These are phyloP conservation scores for Takashimella koratensis DNA, from an alignment of 1,284 basidiomycete species.

Conservation along the genomic window DNA sequence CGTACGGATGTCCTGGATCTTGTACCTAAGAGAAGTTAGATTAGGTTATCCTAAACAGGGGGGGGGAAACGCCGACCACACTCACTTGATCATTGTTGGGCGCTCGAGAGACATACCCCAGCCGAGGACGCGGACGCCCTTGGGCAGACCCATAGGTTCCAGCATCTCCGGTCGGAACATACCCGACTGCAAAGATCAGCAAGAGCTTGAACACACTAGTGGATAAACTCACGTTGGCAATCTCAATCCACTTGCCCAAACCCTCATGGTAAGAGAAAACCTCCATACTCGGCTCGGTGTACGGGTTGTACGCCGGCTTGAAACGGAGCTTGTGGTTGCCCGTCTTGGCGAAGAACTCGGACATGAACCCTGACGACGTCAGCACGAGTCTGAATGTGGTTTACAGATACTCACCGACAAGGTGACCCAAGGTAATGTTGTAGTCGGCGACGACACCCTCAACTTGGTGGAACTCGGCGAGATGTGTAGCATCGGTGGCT, in stretches of 20 bases:
- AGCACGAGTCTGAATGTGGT: background rate
- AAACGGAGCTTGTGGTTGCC: slow-evolving; percentile 89
- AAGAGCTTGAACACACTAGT: background rate
- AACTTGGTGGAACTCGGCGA: slow-evolving; percentile 99
- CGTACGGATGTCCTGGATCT: slow-evolving; percentile 93
- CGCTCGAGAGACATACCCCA: slow-evolving; percentile 95
- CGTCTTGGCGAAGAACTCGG: slow-evolving; percentile 98
- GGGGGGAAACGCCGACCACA: slow-evolving; percentile 7
- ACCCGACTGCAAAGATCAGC: slow-evolving; percentile 66
- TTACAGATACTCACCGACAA: slow-evolving; percentile 67
- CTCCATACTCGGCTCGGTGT: slow-evolving; percentile 98
- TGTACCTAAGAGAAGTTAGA: slow-evolving; percentile 45
- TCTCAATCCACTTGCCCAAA: slow-evolving; percentile 93
- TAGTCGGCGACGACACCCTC: slow-evolving; percentile 98
- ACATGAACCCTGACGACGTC: slow-evolving; percentile 89
- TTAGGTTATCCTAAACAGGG: background rate
- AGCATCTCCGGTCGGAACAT: slow-evolving; percentile 99
- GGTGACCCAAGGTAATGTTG: slow-evolving; percentile 88
- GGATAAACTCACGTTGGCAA: slow-evolving; percentile 52
- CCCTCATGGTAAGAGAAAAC: slow-evolving; percentile 98
- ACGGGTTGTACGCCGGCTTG: slow-evolving; percentile 77
- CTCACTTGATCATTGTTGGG: slow-evolving; percentile 98
- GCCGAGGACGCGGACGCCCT: slow-evolving; percentile 92
- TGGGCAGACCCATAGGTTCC: slow-evolving; percentile 97
- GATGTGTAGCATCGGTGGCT: slow-evolving; percentile 97